phyloP scores from a whole-genome alignment of 2,329 filamentous ascomycete species.

The Hawksworthiomyces lignivorus region DNA sequence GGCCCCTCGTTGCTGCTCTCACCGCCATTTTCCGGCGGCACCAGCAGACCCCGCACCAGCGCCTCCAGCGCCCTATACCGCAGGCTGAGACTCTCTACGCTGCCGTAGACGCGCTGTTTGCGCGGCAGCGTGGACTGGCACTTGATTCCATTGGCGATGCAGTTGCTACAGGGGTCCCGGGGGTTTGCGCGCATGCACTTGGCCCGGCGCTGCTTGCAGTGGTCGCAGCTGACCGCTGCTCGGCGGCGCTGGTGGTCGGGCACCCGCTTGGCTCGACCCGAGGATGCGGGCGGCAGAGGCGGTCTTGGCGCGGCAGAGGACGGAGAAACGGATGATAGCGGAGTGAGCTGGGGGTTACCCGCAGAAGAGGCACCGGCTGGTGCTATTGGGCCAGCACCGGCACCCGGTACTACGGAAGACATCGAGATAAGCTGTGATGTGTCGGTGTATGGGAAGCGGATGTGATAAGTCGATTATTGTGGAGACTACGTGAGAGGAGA shows the following conservation, averaged over 20 bases:
- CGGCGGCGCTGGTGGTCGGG: slow-evolving; percentile 36
- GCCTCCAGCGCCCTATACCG: slow-evolving; percentile 33
- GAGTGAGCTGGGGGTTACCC: background rate
- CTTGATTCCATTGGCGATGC: slow-evolving; percentile 29
- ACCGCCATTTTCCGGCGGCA: slow-evolving; percentile 22
- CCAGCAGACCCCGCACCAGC: slow-evolving; percentile 33
- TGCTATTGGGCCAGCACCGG: no score
- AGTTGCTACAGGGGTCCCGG: slow-evolving; percentile 33
- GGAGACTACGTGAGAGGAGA: background rate
- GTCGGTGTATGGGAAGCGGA: no score
- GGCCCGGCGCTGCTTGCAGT: slow-evolving; percentile 38
- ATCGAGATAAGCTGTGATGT: no score
- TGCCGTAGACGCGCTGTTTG: slow-evolving; percentile 35
- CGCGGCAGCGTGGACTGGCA: slow-evolving; percentile 36
- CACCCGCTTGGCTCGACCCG: slow-evolving; percentile 21
- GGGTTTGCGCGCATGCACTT: slow-evolving; percentile 33
- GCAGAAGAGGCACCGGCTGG: background rate
- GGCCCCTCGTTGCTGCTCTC: background rate
- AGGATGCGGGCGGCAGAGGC: background rate
- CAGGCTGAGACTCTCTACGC: slow-evolving; percentile 31
- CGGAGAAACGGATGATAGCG: background rate
- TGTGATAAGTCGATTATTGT: no score
- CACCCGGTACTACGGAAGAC: no score
- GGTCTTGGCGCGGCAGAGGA: background rate
- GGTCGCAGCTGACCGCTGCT: slow-evolving; percentile 37